Evolutionary conservation across 352 stramenopile genomes (phyloP).

Genomic region (Phytophthora megakarya): DNA sequence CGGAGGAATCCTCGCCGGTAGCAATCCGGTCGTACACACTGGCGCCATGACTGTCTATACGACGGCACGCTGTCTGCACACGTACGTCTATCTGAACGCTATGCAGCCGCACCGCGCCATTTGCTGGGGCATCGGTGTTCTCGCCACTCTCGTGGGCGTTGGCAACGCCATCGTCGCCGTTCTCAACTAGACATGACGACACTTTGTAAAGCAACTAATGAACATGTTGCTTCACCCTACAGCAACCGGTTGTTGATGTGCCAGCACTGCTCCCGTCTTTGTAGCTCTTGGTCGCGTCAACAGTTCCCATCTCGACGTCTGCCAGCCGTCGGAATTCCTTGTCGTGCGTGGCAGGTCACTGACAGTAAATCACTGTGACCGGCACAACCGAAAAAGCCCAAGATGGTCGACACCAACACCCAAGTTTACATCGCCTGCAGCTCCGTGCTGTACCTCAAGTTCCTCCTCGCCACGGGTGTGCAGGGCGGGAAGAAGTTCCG

Average conservation of each 20-base stretch:
- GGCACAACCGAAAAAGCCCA: slow-evolving; percentile 9
- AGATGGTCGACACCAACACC: slow-evolving; percentile 32
- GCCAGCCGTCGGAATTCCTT: slow-evolving; percentile 19
- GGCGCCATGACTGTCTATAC: slow-evolving; percentile 50
- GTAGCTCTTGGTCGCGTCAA: slow-evolving; percentile 14
- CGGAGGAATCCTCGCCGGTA: slow-evolving; percentile 38
- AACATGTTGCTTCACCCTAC: not conserved
- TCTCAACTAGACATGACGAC: slow-evolving; percentile 6
- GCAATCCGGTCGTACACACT: slow-evolving; percentile 34
- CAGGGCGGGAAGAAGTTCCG: slow-evolving; percentile 61
- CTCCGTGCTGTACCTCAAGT: slow-evolving; percentile 75
- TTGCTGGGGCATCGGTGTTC: slow-evolving; percentile 34
- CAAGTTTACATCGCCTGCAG: slow-evolving; percentile 67
- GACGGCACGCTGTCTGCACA: slow-evolving; percentile 40
- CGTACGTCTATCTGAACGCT: slow-evolving; percentile 45
- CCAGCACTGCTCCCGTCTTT: slow-evolving; percentile 2
- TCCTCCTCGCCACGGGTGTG: slow-evolving; percentile 47
- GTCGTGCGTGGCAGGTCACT: slow-evolving; percentile 7
- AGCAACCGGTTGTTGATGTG: slow-evolving; percentile 21
- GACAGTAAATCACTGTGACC: no score
- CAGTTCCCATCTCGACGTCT: not conserved
- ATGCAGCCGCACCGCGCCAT: slow-evolving; percentile 47
- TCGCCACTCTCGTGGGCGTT: slow-evolving; percentile 31
- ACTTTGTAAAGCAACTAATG: slow-evolving; percentile 1
- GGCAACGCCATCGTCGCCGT: slow-evolving; percentile 35